Conservation (phyloP, 495 filamentous ascomycete genomes). For the Coniosporium apollinis region DNA sequence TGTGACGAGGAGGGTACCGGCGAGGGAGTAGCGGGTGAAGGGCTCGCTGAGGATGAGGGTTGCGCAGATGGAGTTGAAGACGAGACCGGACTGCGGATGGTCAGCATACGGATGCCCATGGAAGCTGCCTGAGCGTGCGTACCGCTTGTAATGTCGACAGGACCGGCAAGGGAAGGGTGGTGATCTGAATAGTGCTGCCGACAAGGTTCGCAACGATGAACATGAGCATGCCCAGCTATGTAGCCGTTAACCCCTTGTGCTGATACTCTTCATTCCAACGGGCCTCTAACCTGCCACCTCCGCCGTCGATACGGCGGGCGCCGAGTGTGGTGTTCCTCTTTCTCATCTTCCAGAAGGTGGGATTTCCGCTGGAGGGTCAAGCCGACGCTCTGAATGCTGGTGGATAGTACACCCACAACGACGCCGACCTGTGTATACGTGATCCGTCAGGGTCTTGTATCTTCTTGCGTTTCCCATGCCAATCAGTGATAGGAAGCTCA, state of each 20-base stretch:
- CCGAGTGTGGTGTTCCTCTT: slow-evolving; percentile 57
- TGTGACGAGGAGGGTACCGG: slow-evolving; percentile 78
- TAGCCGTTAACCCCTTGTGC: neutral
- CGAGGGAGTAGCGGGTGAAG: slow-evolving; percentile 79
- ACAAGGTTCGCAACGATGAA: slow-evolving; percentile 89
- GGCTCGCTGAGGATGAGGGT: slow-evolving; percentile 85
- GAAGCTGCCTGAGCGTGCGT: slow-evolving; percentile 9
- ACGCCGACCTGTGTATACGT: slow-evolving; percentile 80
- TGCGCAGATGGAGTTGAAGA: slow-evolving; percentile 97
- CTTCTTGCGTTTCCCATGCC: too few species aligned
- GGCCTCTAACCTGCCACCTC: slow-evolving; percentile 62
- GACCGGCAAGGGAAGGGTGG: slow-evolving; percentile 84
- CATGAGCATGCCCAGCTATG: slow-evolving; percentile 77
- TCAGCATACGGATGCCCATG: neutral
- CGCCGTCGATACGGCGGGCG: slow-evolving; percentile 79
- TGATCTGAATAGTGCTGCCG: slow-evolving; percentile 94
- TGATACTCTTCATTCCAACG: neutral
- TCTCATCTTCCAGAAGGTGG: slow-evolving; percentile 93
- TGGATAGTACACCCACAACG: slow-evolving; percentile 80
- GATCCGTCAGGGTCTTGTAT: too few species aligned
- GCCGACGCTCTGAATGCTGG: slow-evolving; percentile 83
- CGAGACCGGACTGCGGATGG: slow-evolving; percentile 52
- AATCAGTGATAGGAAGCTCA: too few species aligned
- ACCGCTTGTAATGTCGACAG: slow-evolving; percentile 87
- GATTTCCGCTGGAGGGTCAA: slow-evolving; percentile 98